Conservation (phyloP, 2,329 filamentous ascomycete genomes). For the Microascus cirrosus region DNA sequence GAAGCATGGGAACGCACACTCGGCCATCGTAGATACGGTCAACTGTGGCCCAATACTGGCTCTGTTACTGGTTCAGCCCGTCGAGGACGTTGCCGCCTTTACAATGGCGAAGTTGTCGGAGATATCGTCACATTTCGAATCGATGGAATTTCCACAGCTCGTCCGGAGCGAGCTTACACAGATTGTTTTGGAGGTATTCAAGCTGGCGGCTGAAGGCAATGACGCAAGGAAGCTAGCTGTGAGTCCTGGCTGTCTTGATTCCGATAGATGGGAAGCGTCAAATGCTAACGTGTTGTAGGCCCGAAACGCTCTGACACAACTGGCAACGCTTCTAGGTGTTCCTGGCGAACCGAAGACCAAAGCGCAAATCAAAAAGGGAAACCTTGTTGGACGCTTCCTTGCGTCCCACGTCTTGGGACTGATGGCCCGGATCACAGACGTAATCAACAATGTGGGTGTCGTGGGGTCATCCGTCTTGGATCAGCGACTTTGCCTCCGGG, state of each 20-base stretch:
- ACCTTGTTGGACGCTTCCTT: conserved; percentile 62
- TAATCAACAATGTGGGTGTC: conserved; percentile 56
- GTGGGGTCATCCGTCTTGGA: conserved; percentile 49
- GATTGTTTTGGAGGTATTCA: conserved; percentile 72
- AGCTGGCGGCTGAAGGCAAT: conserved; percentile 60
- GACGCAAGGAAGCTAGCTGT: conserved; percentile 47
- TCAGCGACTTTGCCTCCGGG: conserved; percentile 66
- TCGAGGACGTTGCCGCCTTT: conserved; percentile 46
- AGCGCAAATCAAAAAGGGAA: conserved; percentile 36
- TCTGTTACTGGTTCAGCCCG: conserved; percentile 46
- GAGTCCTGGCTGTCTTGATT: conserved; percentile 16
- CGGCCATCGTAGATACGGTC: conserved; percentile 38
- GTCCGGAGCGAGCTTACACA: conserved; percentile 65
- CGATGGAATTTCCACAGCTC: conserved; percentile 54
- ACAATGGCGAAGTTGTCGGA: conserved; percentile 58
- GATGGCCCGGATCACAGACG: conserved; percentile 69
- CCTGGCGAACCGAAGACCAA: conserved; percentile 32
- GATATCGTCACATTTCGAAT: conserved; percentile 59
- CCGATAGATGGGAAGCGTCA: background rate
- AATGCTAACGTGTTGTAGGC: conserved; percentile 26
- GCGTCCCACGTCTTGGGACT: conserved; percentile 77
- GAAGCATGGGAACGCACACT: conserved; percentile 53
- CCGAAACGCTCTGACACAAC: conserved; percentile 32
- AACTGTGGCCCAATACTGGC: conserved; percentile 50
- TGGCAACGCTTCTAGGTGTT: conserved; percentile 27